phyloP scores from a whole-genome alignment of 352 stramenopile genomes.

The Plasmopara muralis region DNA sequence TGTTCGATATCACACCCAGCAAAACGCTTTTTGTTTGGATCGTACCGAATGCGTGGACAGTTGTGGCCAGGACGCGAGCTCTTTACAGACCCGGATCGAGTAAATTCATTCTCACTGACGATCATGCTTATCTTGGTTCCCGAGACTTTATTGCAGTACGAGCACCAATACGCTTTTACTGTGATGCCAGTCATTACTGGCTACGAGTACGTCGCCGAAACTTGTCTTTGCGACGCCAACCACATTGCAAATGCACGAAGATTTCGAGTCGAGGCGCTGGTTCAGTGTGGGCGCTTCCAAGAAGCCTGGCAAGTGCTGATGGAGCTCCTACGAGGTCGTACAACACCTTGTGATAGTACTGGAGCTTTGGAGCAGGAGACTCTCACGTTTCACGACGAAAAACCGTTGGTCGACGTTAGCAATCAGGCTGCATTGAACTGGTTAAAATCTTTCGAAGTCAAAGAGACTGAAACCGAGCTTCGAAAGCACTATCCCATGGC shows the following conservation, averaged over 20 bases:
- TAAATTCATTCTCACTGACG: slow-evolving; percentile 30
- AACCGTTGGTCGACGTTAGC: slow-evolving; percentile 28
- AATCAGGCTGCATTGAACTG: slow-evolving; percentile 32
- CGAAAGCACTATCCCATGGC: slow-evolving; percentile 15
- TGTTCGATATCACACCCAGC: slow-evolving; percentile 58
- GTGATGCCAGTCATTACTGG: slow-evolving; percentile 50
- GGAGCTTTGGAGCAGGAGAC: slow-evolving; percentile 1
- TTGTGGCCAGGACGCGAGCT: slow-evolving; percentile 58
- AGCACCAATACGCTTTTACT: slow-evolving; percentile 32
- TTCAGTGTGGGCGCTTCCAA: slow-evolving; percentile 42
- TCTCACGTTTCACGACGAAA: slow-evolving; percentile 29
- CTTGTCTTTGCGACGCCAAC: slow-evolving; percentile 39
- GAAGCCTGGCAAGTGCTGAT: slow-evolving; percentile 40
- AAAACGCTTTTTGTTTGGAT: slow-evolving; percentile 49
- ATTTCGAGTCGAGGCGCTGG: slow-evolving; percentile 42
- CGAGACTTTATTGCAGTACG: slow-evolving; percentile 49
- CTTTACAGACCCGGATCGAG: slow-evolving; percentile 32
- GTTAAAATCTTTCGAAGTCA: slow-evolving; percentile 23
- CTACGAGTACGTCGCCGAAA: slow-evolving; percentile 44
- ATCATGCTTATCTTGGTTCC: slow-evolving; percentile 38
- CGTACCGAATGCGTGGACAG: slow-evolving; percentile 40
- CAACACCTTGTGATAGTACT: slow-evolving; percentile 14
- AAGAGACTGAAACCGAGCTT: slow-evolving; percentile 12
- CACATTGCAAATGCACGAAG: slow-evolving; percentile 47
- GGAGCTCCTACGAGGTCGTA: slow-evolving; percentile 19